phyloP scores from a whole-genome alignment of 2,329 filamentous ascomycete genomes.

The Colletotrichum sp. region DNA sequence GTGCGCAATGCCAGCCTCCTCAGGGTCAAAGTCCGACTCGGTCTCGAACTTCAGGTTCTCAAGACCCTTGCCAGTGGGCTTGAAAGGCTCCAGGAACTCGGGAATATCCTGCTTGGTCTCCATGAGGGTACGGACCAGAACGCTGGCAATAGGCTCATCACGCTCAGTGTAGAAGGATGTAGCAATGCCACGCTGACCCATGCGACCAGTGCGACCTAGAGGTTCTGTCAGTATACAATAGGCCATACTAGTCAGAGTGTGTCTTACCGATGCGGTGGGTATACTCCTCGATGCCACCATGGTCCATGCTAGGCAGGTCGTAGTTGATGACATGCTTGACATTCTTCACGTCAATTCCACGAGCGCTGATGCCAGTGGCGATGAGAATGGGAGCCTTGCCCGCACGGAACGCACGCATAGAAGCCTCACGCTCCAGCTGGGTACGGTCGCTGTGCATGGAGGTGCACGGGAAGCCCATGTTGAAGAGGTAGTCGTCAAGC shows the following conservation, averaged over 20 bases:
- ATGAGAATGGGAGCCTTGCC: slow-evolving; percentile 81
- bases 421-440: slow-evolving; percentile 90
- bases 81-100: slow-evolving; percentile 74
- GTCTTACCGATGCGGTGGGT: slow-evolving; percentile 86
- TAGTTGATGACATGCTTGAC: slow-evolving; percentile 94
- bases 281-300: slow-evolving; percentile 94
- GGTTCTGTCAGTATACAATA: background rate
- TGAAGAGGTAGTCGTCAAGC: slow-evolving; percentile 87
- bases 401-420: slow-evolving; percentile 82
- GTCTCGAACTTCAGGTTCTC: slow-evolving; percentile 58
- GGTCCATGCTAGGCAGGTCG: slow-evolving; percentile 74
- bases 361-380: slow-evolving; percentile 84
- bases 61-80: slow-evolving; percentile 55
- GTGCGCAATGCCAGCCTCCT: slow-evolving; percentile 30
- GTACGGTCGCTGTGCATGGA: slow-evolving; percentile 89
- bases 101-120: slow-evolving; percentile 82
- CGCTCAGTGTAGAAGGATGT: slow-evolving; percentile 87
- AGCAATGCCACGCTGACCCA: slow-evolving; percentile 84
- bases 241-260: background rate
- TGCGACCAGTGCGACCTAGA: slow-evolving; percentile 87
- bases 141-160: slow-evolving; percentile 74
- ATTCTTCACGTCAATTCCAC: slow-evolving; percentile 87
- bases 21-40: slow-evolving; percentile 57
- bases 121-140: slow-evolving; percentile 80
- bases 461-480: slow-evolving; percentile 78